A percentile compares a stretch with the other conserved stretches of the same genome.
Evolutionary conservation across 2,329 filamentous ascomycete species (phyloP).

Genomic region (Tolypocladium sp.): DNA sequence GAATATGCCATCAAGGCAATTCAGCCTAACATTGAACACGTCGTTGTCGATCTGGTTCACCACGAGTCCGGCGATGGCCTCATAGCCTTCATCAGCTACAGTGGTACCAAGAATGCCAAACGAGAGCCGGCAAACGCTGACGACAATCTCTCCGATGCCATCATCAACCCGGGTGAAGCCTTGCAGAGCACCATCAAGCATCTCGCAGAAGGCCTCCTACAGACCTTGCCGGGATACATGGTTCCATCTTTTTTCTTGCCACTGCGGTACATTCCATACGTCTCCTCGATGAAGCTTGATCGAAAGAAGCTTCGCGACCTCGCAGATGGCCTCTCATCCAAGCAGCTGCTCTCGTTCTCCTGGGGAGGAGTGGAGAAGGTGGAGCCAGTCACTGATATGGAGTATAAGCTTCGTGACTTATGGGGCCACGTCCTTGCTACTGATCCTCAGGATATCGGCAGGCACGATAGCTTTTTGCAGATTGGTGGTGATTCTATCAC

Average conservation of each 20-base stretch:
- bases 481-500: slow-evolving; percentile 9
- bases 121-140: too few relatives aligned
- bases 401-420: not conserved
- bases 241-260: slow-evolving; percentile 30
- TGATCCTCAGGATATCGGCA: slow-evolving; percentile 2
- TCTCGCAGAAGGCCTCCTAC: not conserved
- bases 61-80: not conserved
- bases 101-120: too few relatives aligned
- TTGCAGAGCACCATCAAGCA: not conserved
- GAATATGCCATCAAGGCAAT: slow-evolving; percentile 6
- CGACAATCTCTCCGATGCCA: too few relatives aligned
- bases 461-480: slow-evolving; percentile 6
- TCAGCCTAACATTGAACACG: not conserved
- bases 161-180: not conserved
- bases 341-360: not conserved
- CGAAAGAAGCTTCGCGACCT: not conserved
- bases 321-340: not conserved
- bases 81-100: not conserved
- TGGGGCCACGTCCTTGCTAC: slow-evolving; percentile 8
- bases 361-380: not conserved
- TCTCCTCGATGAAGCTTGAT: slow-evolving; percentile 4
- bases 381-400: not conserved
- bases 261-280: slow-evolving; percentile 23
- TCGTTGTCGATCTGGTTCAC: slow-evolving; percentile 3
- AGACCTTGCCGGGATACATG: slow-evolving; percentile 25